Base-by-base conservation (phyloP, 208 protist genomes). In the Tritrichomonas foetus region DNA sequence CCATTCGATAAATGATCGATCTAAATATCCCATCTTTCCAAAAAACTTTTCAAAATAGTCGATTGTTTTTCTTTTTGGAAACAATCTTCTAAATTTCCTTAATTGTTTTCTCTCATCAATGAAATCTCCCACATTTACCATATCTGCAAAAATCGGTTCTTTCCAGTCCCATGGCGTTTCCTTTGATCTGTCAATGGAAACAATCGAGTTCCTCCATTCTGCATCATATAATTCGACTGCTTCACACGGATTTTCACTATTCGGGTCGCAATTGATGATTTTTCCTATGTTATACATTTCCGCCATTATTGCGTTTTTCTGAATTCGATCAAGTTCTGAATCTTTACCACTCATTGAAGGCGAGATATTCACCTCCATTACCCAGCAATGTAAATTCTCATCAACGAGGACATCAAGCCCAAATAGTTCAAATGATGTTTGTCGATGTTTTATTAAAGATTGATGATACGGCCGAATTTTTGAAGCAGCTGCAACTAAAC, bases 371-470 rank as follows among this genome's bases (percentile, higher is more conserved):
- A 95, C 80, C 92, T 95, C 95, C 1, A 95, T 5, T 14, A 95
- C 22, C n/a, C 49, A 95, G 27, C 93, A 93, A 8, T 94, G 49
- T 47, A 93, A 49, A 25, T 75, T n/a, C 0, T 14, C 9, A 92
- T 95, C 95, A 25, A 95, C 3, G 9, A 95, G 41, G 3, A 95
- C 95, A 44, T 95, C 95, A 30, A 95, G 49, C 22, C 95, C 95
- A 39, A 95, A 94, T 30, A 95, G 64, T 72, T 95, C 94, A 64
- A 95, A 95, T 1, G 78, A 89, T 39, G 27, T 53, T 69, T 69
- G 64, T 30, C 64, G 8, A 5, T 16, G 27, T 69, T 11, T 11
- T n/a, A 69, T 30, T 5, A 33, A 30, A 8, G 11, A 33, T 69
- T 69, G 64, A 69, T 69, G 64, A 69, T 69, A 69, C 27, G 13